phyloP scores from a whole-genome alignment of 768 basidiomycete genomes.

The Ramaria sp. region DNA sequence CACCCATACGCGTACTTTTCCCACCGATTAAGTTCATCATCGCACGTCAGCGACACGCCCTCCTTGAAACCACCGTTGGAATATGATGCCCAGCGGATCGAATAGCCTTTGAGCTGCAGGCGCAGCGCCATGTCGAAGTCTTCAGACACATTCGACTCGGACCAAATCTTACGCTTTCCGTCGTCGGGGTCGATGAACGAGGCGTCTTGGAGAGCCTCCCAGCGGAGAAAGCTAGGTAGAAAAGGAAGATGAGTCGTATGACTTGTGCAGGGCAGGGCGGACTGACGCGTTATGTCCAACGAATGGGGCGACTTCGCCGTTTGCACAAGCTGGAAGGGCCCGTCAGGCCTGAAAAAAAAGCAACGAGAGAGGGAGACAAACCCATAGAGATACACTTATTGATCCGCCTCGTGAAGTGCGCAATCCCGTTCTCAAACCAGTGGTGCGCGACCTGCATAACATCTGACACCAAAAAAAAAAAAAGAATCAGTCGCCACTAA shows the following conservation, averaged over 20 bases:
- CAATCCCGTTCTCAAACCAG: slow-evolving; percentile 86
- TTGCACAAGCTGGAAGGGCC: slow-evolving; percentile 36
- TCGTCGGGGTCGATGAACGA: slow-evolving; percentile 41
- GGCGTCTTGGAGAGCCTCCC: slow-evolving; percentile 49
- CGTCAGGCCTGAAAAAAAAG: no score
- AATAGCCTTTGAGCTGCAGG: slow-evolving; percentile 56
- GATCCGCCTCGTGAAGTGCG: slow-evolving; percentile 81
- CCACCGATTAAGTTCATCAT: slow-evolving; percentile 89
- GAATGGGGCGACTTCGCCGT: slow-evolving; percentile 75
- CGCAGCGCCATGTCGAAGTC: slow-evolving; percentile 61
- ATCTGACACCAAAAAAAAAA: slow-evolving; percentile 28
- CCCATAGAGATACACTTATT: slow-evolving; percentile 76
- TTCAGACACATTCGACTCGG: slow-evolving; percentile 55
- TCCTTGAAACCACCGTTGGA: slow-evolving; percentile 82
- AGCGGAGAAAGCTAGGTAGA: slow-evolving; percentile 37
- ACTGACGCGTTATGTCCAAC: slow-evolving; percentile 74
- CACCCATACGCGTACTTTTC: slow-evolving; percentile 73
- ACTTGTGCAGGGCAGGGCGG: neutral
- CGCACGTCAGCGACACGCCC: slow-evolving; percentile 80
- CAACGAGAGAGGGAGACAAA: neutral
- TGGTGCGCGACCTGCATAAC: slow-evolving; percentile 87
- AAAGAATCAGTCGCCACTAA: slow-evolving; percentile 1
- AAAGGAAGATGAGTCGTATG: neutral
- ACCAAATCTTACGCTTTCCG: slow-evolving; percentile 48
- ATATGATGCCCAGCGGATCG: slow-evolving; percentile 81